phyloP scores from a whole-genome alignment of 805 yeast species.

The Wickerhamiella australiensis region DNA sequence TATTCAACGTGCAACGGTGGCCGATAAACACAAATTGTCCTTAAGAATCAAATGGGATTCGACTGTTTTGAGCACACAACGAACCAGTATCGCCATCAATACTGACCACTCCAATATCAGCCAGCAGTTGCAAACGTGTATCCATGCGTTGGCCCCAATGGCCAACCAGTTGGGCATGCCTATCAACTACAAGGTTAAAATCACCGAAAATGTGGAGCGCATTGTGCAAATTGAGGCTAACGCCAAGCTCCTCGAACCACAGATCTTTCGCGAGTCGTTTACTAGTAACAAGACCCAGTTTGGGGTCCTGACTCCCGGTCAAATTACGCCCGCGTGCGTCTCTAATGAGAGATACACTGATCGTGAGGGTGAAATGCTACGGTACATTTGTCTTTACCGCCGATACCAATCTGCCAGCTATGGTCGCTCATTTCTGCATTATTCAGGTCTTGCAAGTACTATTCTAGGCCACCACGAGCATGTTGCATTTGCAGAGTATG shows the following conservation, averaged over 20 bases:
- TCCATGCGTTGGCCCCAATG: not conserved
- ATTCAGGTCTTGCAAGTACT: constrained; percentile 22
- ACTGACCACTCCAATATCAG: not conserved
- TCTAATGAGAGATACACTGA: not conserved
- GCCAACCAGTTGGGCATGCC: not conserved
- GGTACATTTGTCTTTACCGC: not conserved
- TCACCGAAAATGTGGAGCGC: constrained; percentile 1
- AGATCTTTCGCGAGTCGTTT: not conserved
- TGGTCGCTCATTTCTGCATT: constrained; percentile 28
- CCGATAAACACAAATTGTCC: constrained; percentile 4
- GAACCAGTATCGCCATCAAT: constrained; percentile 1
- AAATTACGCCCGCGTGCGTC: not conserved
- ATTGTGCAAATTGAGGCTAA: not conserved
- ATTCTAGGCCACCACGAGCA: constrained; percentile 26
- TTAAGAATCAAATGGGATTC: not conserved
- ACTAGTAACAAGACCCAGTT: constrained; percentile 1
- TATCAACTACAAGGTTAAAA: not conserved
- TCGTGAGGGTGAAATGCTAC: not conserved
- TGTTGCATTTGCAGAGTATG: constrained; percentile 27
- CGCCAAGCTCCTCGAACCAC: not conserved
- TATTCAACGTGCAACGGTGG: not conserved
- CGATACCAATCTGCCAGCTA: constrained; percentile 25
- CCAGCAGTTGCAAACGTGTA: not conserved
- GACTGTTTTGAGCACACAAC: not conserved
- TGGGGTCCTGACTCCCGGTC: constrained; percentile 1